phyloP scores from a whole-genome alignment of 1,284 basidiomycete genomes.

The Cryptococcus neoformans region DNA sequence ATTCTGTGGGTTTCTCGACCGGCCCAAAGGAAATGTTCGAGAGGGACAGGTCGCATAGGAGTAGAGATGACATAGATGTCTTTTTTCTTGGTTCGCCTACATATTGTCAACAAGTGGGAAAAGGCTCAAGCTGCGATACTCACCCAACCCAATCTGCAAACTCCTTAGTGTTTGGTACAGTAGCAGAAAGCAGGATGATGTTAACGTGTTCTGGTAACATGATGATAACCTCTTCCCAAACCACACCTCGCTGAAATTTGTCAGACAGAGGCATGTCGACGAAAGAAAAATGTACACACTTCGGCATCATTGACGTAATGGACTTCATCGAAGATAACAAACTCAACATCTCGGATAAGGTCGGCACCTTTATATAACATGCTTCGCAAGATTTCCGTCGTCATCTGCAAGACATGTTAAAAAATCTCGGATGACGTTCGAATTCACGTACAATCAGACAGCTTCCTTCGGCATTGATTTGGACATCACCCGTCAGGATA shows the following conservation, averaged over 20 bases:
- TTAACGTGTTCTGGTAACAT: constrained; percentile 97
- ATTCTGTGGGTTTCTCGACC: constrained; percentile 90
- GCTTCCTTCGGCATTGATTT: constrained; percentile 97
- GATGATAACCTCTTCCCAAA: constrained; percentile 99
- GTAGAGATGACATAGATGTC: constrained; percentile 99
- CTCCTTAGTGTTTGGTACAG: constrained; percentile 96
- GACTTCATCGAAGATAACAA: constrained; percentile 99
- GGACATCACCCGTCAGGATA: constrained; percentile 97
- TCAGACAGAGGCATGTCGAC: constrained; percentile 4
- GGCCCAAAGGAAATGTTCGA: constrained; percentile 96
- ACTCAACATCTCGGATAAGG: constrained; percentile 97
- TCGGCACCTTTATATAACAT: constrained; percentile 99
- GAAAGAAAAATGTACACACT: constrained; percentile 53
- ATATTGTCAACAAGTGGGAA: background rate
- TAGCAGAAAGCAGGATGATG: constrained; percentile 95
- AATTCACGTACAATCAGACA: constrained; percentile 69
- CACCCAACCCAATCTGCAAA: constrained; percentile 99
- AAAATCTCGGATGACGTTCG: background rate
- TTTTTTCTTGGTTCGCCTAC: constrained; percentile 96
- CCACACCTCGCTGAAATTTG: constrained; percentile 77
- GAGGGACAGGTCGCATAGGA: constrained; percentile 89
- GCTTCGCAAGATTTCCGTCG: constrained; percentile 96
- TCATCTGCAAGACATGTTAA: constrained; percentile 59
- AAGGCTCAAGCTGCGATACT: constrained; percentile 31
- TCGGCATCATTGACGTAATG: constrained; percentile 99